A percentile compares a stretch with the other conserved stretches of the same genome.
phyloP scores from a whole-genome alignment of 805 yeast species.

The Nakazawaea siamensis region DNA sequence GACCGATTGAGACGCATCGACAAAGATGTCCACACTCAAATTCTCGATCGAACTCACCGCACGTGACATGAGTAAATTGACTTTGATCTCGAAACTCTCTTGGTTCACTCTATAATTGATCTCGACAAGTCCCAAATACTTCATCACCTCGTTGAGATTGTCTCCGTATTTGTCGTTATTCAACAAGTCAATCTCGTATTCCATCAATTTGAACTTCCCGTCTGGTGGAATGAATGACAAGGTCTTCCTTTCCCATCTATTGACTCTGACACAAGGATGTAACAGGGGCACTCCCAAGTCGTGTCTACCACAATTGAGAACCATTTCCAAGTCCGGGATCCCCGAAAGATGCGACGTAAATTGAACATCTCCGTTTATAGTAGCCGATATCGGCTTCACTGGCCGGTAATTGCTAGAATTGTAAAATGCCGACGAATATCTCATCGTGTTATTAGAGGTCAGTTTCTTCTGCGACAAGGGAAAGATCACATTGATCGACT shows the following conservation, averaged over 20 bases:
- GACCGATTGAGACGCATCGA: slow-evolving; percentile 23
- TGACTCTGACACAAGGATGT: slow-evolving; percentile 60
- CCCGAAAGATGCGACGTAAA: slow-evolving; percentile 72
- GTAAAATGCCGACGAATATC: slow-evolving; percentile 15
- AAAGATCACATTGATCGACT: slow-evolving; percentile 49
- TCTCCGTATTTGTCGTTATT: slow-evolving; percentile 16
- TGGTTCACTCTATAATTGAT: slow-evolving; percentile 44
- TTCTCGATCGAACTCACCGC: slow-evolving; percentile 39
- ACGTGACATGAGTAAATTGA: slow-evolving; percentile 37
- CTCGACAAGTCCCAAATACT: slow-evolving; percentile 42
- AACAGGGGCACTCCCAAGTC: slow-evolving; percentile 52
- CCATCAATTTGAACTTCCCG: slow-evolving; percentile 56
- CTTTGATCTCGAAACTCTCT: slow-evolving; percentile 57
- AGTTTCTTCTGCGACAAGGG: slow-evolving; percentile 12
- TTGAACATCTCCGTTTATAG: slow-evolving; percentile 54
- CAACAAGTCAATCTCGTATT: slow-evolving; percentile 51
- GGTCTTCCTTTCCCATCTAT: slow-evolving; percentile 39
- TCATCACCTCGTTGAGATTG: slow-evolving; percentile 14
- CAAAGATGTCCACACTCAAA: slow-evolving; percentile 31
- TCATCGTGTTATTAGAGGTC: slow-evolving; percentile 12
- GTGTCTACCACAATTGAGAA: slow-evolving; percentile 37
- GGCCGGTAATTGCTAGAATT: slow-evolving; percentile 15
- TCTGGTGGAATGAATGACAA: slow-evolving; percentile 84
- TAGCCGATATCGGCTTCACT: slow-evolving; percentile 37
- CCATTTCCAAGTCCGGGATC: slow-evolving; percentile 59